phyloP scores from a whole-genome alignment of 2,329 filamentous ascomycete genomes.

The Talaromyces rugulosus region DNA sequence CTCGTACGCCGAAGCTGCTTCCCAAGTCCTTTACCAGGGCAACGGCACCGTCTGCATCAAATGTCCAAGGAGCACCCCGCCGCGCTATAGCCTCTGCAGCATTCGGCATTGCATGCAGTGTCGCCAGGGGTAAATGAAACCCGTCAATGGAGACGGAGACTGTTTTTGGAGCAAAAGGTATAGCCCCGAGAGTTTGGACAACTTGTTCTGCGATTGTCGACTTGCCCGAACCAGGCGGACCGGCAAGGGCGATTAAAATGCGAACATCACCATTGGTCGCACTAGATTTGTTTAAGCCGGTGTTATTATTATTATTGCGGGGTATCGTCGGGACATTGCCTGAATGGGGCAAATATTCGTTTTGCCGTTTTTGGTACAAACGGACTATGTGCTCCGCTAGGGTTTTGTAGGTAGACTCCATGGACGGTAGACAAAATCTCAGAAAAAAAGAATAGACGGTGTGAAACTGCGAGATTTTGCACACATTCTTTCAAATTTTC shows the following conservation, averaged over 20 bases:
- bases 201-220: slow-evolving; percentile 14
- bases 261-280: neutral
- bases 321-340: neutral
- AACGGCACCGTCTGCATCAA: slow-evolving; percentile 17
- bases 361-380: neutral
- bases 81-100: slow-evolving; percentile 16
- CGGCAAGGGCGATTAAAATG: slow-evolving; percentile 8
- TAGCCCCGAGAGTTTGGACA: neutral
- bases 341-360: neutral
- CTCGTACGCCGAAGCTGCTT: slow-evolving; percentile 9
- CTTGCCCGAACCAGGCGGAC: slow-evolving; percentile 15
- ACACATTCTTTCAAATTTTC: neutral
- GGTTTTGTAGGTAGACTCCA: slow-evolving; percentile 1
- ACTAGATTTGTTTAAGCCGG: neutral
- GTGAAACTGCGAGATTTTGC: too few species aligned
- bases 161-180: neutral
- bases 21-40: slow-evolving; percentile 12
- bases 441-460: neutral
- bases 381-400: neutral
- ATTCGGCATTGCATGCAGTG: slow-evolving; percentile 17
- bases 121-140: slow-evolving; percentile 17
- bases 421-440: neutral
- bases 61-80: slow-evolving; percentile 22
- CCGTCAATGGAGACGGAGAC: slow-evolving; percentile 19
- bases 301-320: neutral